A percentile compares a stretch with the other conserved stretches of the same genome.
Evolutionary conservation across 192 early-diverging fungal genomes (phyloP).

Genomic region (Diversispora eburnea): DNA sequence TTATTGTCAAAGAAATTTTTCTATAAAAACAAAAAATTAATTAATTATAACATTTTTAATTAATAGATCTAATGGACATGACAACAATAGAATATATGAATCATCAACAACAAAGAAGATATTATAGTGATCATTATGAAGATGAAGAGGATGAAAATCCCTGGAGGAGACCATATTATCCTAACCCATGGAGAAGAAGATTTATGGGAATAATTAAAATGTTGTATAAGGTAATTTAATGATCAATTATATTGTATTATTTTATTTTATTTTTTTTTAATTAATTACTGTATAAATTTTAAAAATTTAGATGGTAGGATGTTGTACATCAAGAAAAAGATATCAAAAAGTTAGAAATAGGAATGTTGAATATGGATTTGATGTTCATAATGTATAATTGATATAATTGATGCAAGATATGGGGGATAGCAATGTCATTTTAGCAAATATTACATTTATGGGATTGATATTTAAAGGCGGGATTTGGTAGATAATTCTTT

Average conservation of each 20-base stretch:
- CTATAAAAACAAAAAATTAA: neutral
- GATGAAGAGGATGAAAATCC: conserved; percentile 28
- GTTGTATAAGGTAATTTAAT: neutral
- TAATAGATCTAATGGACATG: conserved; percentile 24
- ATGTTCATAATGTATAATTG: conserved; percentile 1
- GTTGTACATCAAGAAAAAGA: neutral
- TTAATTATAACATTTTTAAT: neutral
- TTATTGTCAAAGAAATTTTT: neutral
- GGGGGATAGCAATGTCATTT: neutral
- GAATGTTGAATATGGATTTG: neutral
- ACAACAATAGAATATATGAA: conserved; percentile 27
- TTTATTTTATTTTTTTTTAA: no score
- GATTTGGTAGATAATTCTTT: neutral
- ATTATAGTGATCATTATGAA: conserved; percentile 26
- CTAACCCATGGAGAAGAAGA: conserved; percentile 22
- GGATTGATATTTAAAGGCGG: neutral
- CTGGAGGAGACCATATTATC: conserved; percentile 26
- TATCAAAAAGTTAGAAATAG: neutral
- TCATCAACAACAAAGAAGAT: conserved; percentile 22
- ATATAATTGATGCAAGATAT: no score
- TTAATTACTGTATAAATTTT: no score
- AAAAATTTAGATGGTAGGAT: neutral
- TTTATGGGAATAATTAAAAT: conserved; percentile 6
- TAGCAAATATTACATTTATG: no score
- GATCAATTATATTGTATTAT: no score